Evolutionary conservation across 208 protist species (phyloP).

Genomic region (Leishmania mexicana): DNA sequence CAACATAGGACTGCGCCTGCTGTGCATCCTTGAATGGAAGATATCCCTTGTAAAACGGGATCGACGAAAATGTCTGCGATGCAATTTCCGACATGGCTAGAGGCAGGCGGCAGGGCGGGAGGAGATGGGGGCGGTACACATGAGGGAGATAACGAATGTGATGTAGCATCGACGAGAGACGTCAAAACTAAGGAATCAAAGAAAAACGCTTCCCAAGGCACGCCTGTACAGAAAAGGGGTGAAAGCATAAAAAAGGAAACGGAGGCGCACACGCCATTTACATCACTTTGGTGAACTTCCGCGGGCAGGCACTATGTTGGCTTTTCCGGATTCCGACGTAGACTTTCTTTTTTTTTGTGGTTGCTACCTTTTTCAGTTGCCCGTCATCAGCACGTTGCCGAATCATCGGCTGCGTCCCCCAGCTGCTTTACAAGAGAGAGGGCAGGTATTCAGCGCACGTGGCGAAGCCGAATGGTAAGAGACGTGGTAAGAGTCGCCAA

Average conservation of each 20-base stretch:
- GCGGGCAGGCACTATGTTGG: no score
- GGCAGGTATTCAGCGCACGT: neutral
- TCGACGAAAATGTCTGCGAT: constrained; percentile 42
- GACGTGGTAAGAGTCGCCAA: neutral
- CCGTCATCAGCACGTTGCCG: neutral
- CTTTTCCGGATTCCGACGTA: no score
- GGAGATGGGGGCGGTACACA: neutral
- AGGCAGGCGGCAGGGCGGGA: neutral
- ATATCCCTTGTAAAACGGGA: constrained; percentile 80
- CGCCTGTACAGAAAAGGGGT: neutral
- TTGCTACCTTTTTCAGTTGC: neutral
- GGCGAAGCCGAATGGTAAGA: neutral
- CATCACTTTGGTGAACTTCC: neutral
- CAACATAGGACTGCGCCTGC: constrained; percentile 51
- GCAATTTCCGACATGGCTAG: constrained; percentile 42
- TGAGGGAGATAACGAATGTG: neutral
- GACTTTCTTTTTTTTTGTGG: neutral
- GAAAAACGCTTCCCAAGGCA: no score
- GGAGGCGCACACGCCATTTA: neutral
- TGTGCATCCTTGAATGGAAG: constrained; percentile 54
- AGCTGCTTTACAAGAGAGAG: neutral
- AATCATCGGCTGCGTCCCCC: neutral
- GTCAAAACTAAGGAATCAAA: no score
- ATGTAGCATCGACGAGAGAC: neutral
- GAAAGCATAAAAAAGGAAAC: neutral